Evolutionary conservation across 179 eudicot species (phyloP).

Genomic region (Heliamphora pulchella): DNA sequence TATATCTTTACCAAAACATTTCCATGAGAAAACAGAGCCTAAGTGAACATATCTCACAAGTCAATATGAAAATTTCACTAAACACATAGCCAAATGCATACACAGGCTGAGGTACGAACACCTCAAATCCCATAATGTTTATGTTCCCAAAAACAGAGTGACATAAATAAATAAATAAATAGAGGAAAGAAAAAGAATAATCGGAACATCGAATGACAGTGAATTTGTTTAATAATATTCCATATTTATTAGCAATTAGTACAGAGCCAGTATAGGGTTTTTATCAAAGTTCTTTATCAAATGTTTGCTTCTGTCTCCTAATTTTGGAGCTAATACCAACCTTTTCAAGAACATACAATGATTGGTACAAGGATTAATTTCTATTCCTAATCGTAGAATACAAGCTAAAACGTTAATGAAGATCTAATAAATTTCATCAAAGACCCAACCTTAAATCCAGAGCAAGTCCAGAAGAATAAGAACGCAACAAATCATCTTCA

Average conservation of each 20-base stretch:
- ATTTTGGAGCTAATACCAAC: constrained; percentile 15
- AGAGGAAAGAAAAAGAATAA: not conserved
- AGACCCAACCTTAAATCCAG: constrained; percentile 50
- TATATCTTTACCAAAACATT: no score
- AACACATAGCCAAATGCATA: not conserved
- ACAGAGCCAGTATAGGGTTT: constrained; percentile 10
- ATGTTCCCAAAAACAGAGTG: not conserved
- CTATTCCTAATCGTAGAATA: no score
- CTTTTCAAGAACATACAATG: not conserved
- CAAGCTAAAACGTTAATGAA: not conserved
- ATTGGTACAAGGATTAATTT: not conserved
- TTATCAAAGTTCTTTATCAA: not conserved
- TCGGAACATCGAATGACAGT: not conserved
- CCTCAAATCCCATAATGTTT: not conserved
- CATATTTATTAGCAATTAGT: constrained; percentile 9
- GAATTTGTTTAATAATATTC: not conserved
- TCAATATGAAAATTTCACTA: no score
- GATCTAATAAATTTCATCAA: constrained; percentile 19
- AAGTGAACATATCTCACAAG: no score
- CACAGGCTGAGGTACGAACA: not conserved
- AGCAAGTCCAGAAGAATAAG: constrained; percentile 21
- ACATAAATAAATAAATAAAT: not conserved
- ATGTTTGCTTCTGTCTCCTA: constrained; percentile 14
- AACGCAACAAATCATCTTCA: constrained; percentile 16
- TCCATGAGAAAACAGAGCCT: no score